Conservation (phyloP, 2,329 filamentous ascomycete species). For the Lasiodiplodia sp. region DNA sequence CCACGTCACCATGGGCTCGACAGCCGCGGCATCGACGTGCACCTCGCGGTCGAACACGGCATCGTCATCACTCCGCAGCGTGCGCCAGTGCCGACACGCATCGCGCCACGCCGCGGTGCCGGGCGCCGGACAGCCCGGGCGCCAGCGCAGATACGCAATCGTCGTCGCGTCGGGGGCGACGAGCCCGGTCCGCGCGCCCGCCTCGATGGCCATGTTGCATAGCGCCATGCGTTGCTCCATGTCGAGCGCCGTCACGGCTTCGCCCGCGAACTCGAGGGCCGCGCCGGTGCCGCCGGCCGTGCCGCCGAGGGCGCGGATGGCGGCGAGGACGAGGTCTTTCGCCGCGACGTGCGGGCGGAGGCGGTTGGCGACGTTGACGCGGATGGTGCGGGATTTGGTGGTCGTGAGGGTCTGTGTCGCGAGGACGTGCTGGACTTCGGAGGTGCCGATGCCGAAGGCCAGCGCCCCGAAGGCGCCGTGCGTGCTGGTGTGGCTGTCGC, state of each 20-base stretch:
- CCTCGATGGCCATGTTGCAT: conserved; percentile 99
- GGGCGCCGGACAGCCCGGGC: conserved; percentile 83
- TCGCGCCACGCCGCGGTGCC: conserved; percentile 70
- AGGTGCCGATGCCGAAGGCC: conserved; percentile 96
- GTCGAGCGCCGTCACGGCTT: conserved; percentile 84
- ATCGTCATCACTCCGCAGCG: conserved; percentile 81
- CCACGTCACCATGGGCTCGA: conserved; percentile 93
- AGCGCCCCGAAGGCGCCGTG: conserved; percentile 96
- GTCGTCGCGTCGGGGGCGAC: conserved; percentile 93
- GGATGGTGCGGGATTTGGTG: conserved; percentile 97
- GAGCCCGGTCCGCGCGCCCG: conserved; percentile 93
- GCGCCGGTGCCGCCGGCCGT: conserved; percentile 93
- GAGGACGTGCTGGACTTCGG: conserved; percentile 97
- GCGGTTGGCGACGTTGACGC: conserved; percentile 91
- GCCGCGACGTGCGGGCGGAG: conserved; percentile 90
- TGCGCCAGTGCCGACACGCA: conserved; percentile 86
- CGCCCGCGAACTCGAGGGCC: conserved; percentile 97
- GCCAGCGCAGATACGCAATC: conserved; percentile 92
- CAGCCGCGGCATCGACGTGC: conserved; percentile 90
- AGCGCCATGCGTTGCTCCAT: conserved; percentile 99
- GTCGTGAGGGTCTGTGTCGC: conserved; percentile 96
- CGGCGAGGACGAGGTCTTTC: conserved; percentile 93
- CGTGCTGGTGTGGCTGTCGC: conserved; percentile 97
- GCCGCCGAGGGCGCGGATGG: conserved; percentile 85
- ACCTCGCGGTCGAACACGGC: conserved; percentile 91